Evolutionary conservation across 2,329 filamentous ascomycete species (phyloP), one percentile per base, ranked within the genome.

Genomic region (Penicillium sp.): DNA sequence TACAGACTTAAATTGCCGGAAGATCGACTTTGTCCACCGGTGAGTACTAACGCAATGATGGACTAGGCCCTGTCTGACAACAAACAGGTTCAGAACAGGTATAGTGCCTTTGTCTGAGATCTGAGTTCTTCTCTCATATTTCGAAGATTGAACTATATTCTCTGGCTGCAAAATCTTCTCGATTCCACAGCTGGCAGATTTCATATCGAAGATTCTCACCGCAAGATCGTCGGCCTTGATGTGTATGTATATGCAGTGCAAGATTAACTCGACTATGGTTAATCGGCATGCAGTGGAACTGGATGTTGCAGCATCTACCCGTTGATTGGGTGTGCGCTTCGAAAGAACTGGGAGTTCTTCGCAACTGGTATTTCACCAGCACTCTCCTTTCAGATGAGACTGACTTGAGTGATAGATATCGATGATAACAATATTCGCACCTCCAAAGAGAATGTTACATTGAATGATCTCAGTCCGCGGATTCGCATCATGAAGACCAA

Each of bases 251-350:
- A 25, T 33, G 20, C 30, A 3, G n/a, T 9, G n/a, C 22, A n/a
- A 12, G 23, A 29, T 37, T 27, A 16, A 35, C 14, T 27, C 22
- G 18, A 32, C 13, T 37, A 2, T 9, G 13, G 14, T 10, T 41
- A n/a, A 12, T 26, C 9, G 17, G 8, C n/a, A 17, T 29, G 6
- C 31, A 79, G 76, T 45, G 92, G 92, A 27, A 93, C 88, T 1
- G 92, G 92, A 2, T 85, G 90, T 11, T 93, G 86, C 51, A 83
- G 83, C 52, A 94, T 98, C 52, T 98, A 96, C 57, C 84, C 89
- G 2, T 74, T 96, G 1, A 73, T 98, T 1, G 86, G 81, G 13
- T 85, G 84, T 51, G 63, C 71, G 0, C 76, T 83, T 42, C 74
- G 85, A 1, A 72, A 76, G 1, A 64, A 60, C 3, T 96, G 89